Base-by-base conservation (phyloP, 2,329 filamentous ascomycete species). In the Thermochaetoides dissita region DNA sequence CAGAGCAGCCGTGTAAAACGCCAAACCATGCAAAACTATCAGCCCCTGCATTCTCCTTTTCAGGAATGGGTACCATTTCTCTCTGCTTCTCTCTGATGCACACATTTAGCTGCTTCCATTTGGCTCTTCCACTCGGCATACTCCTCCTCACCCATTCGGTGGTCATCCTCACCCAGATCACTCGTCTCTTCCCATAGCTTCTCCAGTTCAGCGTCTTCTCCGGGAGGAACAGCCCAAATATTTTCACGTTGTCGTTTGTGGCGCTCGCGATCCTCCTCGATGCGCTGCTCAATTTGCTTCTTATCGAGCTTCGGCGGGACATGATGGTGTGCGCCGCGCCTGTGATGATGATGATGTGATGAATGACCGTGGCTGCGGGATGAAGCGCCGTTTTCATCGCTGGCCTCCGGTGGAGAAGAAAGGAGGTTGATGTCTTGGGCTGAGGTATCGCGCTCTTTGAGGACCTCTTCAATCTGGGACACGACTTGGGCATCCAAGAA, bases 181-280 rank as follows among this genome's bases (percentile, higher is more conserved):
- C 85, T 94, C 11, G 78, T 81, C 57, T 94, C 86, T 34, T 91
- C 85, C 81, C 84, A 93, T 50, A 93, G 63, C 62, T 77, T 84
- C 49, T 80, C 74, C 63, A 86, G 80, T 62, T 96, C 89, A 8
- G 66, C 64, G 32, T 79, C 74, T 28, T 74, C 69, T 7, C 75
- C 72, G 7, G 73, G 70, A 30, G 76, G 76, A 2, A 94, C 79
- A 0, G 87, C 85, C 91, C 93, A 98, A 48, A 94, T 93, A 53
- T 80, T 87, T 64, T 98, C 91, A 17, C 91, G 69, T 55, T 89
- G 67, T 36, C 89, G 69, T 68, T 98, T 98, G 61, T 98, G 93
- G 36, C 91, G 70, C 61, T 98, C 91, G 3, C 91, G 71, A 61
- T 98, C 91, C 63, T 98, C 93, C 54, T 98, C 93, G 49, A 98